Evolutionary conservation across 176 grass and related monocot species (phyloP), one percentile per base, ranked within the genome.

Genomic region (Raddia distichophylla): DNA sequence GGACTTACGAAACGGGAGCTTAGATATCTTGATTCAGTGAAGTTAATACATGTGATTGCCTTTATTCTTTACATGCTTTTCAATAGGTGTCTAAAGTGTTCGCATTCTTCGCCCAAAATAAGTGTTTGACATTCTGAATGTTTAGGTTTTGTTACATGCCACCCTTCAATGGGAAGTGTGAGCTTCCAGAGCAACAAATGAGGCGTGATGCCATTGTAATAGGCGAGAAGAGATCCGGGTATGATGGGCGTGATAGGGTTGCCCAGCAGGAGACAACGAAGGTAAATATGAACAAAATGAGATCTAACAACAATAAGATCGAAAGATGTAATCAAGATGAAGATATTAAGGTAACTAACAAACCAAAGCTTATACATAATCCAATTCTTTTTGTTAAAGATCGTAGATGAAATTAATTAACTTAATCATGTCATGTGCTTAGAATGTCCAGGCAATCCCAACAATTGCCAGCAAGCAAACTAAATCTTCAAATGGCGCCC

Each of bases 61-160:
- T 40, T 40, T 2, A 63, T 70, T 64, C n/a, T 64, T 43, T 64
- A 60, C 59, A 44, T 67, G 67, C 14, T 80, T 69, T 80, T 79
- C n/a, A 47, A 45, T 16, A 69, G 32, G 55, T 64, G 55, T 69
- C 69, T 80, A 46, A 78, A 78, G 57, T 75, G 37, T 40, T 40
- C 3, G 4, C 37, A 40, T 40, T 40, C 37, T 40, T 40, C 4
- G 2, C 4, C 4, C 4, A 5, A 40, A 40, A 2, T 40, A 40
- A 40, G 4, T 40, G 57, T 75, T 73, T 73, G 22, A 18, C 11
- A 16, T 66, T 34, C 55, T 46, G 15, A 57, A 47, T 69, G 86
- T 84, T 83, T 59, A 97, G 94, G 94, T 97, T 97, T 74, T 97
- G 94, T 84, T 84, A 83, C 60, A 90, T 94, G 91, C 78, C 84